Percentiles rank a stretch among this genome's conserved stretches.
Evolutionary conservation across 257 asterid species (phyloP).

Genomic region (Solanum chiquidenum): DNA sequence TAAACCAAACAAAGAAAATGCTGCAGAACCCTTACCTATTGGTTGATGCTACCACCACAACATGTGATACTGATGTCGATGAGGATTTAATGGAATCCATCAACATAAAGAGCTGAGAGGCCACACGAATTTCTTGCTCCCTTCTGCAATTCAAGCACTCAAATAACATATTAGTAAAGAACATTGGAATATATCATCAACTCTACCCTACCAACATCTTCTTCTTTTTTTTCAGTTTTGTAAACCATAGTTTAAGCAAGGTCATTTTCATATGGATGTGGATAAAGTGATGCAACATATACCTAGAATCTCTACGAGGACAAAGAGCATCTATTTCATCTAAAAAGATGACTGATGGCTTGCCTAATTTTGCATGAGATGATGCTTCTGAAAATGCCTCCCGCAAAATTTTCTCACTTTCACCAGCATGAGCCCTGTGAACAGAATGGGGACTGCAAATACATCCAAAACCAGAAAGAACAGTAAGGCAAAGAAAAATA

Average conservation of each 20-base stretch:
- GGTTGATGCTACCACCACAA: conserved; percentile 89
- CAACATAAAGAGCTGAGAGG: conserved; percentile 75
- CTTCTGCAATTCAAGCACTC: conserved; percentile 42
- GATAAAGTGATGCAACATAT: neutral
- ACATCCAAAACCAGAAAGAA: conserved; percentile 3
- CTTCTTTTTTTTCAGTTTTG: neutral
- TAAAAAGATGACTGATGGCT: conserved; percentile 79
- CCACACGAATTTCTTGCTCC: conserved; percentile 75
- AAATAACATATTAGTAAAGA: neutral
- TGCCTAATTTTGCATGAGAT: conserved; percentile 54
- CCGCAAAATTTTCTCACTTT: conserved; percentile 74
- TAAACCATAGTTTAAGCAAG: neutral
- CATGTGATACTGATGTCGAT: conserved; percentile 43
- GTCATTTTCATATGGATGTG: neutral
- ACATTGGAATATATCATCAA: neutral
- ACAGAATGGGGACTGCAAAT: conserved; percentile 78
- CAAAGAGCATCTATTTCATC: conserved; percentile 96
- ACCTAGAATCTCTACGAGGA: conserved; percentile 91
- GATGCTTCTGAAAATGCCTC: conserved; percentile 82
- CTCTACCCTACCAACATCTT: neutral
- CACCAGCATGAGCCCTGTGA: conserved; percentile 76
- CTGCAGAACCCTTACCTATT: conserved; percentile 43
- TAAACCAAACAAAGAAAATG: neutral
- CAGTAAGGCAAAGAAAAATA: neutral
- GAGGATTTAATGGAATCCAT: conserved; percentile 67